Conservation (phyloP, 2,329 filamentous ascomycete genomes). For the Aureobasidium lini region DNA sequence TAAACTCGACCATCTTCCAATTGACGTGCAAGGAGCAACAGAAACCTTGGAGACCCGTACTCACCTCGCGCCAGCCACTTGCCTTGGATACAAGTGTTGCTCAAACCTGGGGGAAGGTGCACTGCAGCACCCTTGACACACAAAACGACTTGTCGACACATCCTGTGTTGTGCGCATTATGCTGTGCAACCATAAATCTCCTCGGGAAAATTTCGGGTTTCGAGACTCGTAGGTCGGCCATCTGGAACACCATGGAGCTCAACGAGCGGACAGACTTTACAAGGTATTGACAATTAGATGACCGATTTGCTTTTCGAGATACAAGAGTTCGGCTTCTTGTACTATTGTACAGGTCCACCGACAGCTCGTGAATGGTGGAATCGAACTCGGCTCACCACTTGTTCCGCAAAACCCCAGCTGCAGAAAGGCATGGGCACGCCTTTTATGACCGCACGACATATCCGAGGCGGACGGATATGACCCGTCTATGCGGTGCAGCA, state of each 20-base stretch:
- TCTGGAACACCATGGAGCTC: not conserved
- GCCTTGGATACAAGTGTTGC: too few relatives aligned
- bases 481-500: not conserved
- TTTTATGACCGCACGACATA: not conserved
- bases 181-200: not conserved
- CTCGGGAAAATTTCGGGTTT: not conserved
- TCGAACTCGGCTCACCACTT: conserved; percentile 4
- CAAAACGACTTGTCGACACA: not conserved
- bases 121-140: not conserved
- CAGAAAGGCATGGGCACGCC: not conserved
- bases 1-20: not conserved
- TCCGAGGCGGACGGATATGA: not conserved
- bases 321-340: not conserved
- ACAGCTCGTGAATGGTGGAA: not conserved
- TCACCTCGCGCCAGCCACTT: not conserved
- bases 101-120: not conserved
- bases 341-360: not conserved
- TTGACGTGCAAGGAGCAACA: not conserved
- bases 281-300: not conserved
- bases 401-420: not conserved
- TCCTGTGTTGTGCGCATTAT: not conserved
- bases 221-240: not conserved
- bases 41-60: not conserved
- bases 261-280: not conserved
- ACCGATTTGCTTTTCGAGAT: not conserved